Evolutionary conservation across 1,139 yeast genomes (phyloP).

Genomic region (Yamadazyma triangularis): DNA sequence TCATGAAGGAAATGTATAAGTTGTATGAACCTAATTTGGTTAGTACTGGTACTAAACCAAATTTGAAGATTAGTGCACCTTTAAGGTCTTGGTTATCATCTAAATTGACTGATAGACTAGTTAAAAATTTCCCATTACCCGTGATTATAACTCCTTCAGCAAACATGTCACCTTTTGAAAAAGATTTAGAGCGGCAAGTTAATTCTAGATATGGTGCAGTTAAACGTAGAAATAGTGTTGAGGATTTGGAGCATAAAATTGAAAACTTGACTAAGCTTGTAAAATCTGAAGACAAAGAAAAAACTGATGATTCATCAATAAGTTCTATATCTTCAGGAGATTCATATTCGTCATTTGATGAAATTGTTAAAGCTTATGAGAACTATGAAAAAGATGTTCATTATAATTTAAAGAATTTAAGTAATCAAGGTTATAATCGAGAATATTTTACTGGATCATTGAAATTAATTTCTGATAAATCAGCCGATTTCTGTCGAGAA

Average conservation of each 20-base stretch:
- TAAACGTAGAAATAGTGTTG: not conserved
- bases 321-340: conserved; percentile 19
- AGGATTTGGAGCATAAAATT: not conserved
- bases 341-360: conserved; percentile 39
- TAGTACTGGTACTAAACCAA: conserved; percentile 59
- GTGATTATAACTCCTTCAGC: conserved; percentile 63
- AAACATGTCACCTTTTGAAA: conserved; percentile 55
- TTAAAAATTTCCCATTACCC: conserved; percentile 64
- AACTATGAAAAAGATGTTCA: conserved; percentile 23
- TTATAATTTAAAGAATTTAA: conserved; percentile 14
- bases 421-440: conserved; percentile 18
- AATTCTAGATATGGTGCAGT: conserved; percentile 12
- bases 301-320: conserved; percentile 9
- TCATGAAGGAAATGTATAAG: conserved; percentile 56
- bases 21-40: conserved; percentile 62
- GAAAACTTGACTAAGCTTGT: not conserved
- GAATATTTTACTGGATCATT: conserved; percentile 29
- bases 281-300: not conserved
- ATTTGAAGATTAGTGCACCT: conserved; percentile 42
- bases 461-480: conserved; percentile 34
- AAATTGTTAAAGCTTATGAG: conserved; percentile 31
- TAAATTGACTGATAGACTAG: conserved; percentile 58
- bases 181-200: conserved; percentile 19
- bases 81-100: conserved; percentile 59
- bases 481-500: conserved; percentile 34